A percentile compares a stretch with the other conserved stretches of the same genome.
Conservation (phyloP, 257 asterid genomes). For the Solanum lycopersicoides region DNA sequence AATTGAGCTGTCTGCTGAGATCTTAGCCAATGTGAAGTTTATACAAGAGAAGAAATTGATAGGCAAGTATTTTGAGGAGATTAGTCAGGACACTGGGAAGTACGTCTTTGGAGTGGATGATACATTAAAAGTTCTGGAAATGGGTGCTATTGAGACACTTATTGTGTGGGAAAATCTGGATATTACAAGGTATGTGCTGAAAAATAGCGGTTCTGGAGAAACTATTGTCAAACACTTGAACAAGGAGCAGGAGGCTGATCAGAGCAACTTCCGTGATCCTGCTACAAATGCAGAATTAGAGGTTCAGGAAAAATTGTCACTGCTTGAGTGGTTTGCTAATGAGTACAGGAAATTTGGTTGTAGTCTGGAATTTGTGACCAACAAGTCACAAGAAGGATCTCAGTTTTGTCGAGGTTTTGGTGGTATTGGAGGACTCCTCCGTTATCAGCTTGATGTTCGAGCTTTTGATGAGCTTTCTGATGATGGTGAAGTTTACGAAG, state of each 20-base stretch:
- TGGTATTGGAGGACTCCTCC: slow-evolving; percentile 10
- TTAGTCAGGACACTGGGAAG: slow-evolving; percentile 10
- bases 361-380: slow-evolving; percentile 2
- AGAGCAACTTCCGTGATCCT: slow-evolving; percentile 2
- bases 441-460: slow-evolving; percentile 13
- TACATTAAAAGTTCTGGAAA: slow-evolving; percentile 11
- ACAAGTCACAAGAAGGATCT: slow-evolving; percentile 10
- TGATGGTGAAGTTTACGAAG: slow-evolving; percentile 2
- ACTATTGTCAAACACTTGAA: background rate
- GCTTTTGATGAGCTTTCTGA: slow-evolving; percentile 8
- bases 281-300: slow-evolving; percentile 6
- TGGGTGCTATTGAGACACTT: slow-evolving; percentile 11
- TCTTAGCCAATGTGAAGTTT: slow-evolving; percentile 11
- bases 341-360: slow-evolving; percentile 8
- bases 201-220: slow-evolving; percentile 1
- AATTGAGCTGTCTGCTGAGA: slow-evolving; percentile 7
- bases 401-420: slow-evolving; percentile 13
- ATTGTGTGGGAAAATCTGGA: slow-evolving; percentile 13
- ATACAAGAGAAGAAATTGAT: slow-evolving; percentile 10
- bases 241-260: slow-evolving; percentile 9
- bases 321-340: slow-evolving; percentile 10
- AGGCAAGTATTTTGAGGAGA: slow-evolving; percentile 9
- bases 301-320: slow-evolving; percentile 4
- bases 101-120: slow-evolving; percentile 6
- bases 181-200: slow-evolving; percentile 1